Conservation (phyloP, 83 land plant species). For the Larix sibirica region DNA sequence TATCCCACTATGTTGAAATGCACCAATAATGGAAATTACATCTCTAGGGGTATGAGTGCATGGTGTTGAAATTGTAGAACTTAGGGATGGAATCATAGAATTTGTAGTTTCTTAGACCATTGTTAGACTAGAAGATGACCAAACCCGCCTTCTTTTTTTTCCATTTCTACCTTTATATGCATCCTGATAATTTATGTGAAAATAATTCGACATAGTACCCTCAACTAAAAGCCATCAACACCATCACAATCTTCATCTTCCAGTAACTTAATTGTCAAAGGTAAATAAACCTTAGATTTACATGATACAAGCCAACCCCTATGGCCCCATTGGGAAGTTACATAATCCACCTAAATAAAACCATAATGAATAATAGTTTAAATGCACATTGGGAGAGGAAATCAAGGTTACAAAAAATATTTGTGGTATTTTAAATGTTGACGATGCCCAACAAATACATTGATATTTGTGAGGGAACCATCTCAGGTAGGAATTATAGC, state of each 20-base stretch:
- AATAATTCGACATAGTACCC: slow-evolving; percentile 40
- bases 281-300: too few relatives aligned
- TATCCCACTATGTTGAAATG: slow-evolving; percentile 53
- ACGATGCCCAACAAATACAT: too few relatives aligned
- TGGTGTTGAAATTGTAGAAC: slow-evolving; percentile 57
- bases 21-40: slow-evolving; percentile 62
- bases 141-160: slow-evolving; percentile 55
- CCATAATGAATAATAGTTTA: too few relatives aligned
- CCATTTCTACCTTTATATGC: slow-evolving; percentile 48
- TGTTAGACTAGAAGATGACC: slow-evolving; percentile 56
- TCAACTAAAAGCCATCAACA: slow-evolving; percentile 26
- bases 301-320: too few relatives aligned
- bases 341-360: too few relatives aligned
- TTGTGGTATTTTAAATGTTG: too few relatives aligned
- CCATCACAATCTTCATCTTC: background rate
- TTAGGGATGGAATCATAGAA: slow-evolving; percentile 54
- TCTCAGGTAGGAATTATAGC: too few relatives aligned
- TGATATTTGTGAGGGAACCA: too few relatives aligned
- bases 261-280: too few relatives aligned
- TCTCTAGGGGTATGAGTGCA: slow-evolving; percentile 64
- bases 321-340: too few relatives aligned
- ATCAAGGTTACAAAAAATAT: too few relatives aligned
- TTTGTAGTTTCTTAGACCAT: slow-evolving; percentile 57
- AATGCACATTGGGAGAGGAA: too few relatives aligned
- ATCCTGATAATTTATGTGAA: slow-evolving; percentile 45